Base-by-base conservation (phyloP, 306 rosid species). In the Gleditsia sinensis region DNA sequence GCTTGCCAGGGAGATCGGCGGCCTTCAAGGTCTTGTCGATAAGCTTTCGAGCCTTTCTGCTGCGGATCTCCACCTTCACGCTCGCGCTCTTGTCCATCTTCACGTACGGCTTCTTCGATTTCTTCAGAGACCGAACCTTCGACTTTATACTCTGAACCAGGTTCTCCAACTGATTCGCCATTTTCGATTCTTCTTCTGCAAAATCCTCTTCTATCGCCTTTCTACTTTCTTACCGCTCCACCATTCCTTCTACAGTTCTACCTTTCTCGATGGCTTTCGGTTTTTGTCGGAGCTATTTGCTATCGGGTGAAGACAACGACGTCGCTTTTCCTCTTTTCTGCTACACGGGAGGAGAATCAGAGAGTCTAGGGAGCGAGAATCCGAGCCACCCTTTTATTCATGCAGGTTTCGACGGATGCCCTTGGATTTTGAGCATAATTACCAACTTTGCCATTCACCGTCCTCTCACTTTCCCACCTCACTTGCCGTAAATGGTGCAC, bases 21-120 rank as follows among this genome's bases (percentile, higher is more conserved):
- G 85, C 87, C 79, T 94, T 81, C 81, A 94, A 73, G 2, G 98
- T 94, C 82, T 94, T 91, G 34, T 94, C 94, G 2, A 94, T 94
- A 62, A 94, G 82, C 53, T 69, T 85, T 14, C 96, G 91, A 70
- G 98, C 96, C 57, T 88, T 89, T 54, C 83, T 83, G 91, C 98
- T 94, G 3, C 97, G 96, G 85, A 94, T 94, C 88, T 94, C 98
- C 0, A 94, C 96, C 83, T 67, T 87, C 1, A 94, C 96, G 57
- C 97, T 94, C 1, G 97, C 87, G 80, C 98, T 94, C 76, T 94
- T 91, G 69, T 91, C 98, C 87, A 94, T 91, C 82, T 90, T 94
- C 1, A 94, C 11, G 80, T 94, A 91, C 0, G 96, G 86, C 62
- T 91, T 91, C 85, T 82, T 90, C 69, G 59, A 20, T 19, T 86